Evolutionary conservation across 352 stramenopile species (phyloP).

Genomic region (Phytophthora crassamura): DNA sequence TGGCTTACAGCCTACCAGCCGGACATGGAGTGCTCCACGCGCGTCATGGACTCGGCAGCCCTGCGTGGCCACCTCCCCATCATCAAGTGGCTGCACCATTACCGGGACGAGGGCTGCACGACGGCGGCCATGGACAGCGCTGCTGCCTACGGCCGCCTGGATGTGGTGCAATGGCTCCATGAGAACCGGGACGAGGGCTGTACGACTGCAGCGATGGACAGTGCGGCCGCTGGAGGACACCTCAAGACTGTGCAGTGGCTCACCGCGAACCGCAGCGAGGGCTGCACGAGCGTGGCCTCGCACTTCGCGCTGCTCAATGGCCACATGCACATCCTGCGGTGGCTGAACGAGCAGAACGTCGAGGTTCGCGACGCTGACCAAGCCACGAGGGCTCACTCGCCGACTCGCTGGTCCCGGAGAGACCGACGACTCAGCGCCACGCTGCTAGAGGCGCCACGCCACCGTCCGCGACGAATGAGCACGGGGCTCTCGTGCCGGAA

Average conservation of each 20-base stretch:
- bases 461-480: constrained; percentile 40
- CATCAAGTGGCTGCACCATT: constrained; percentile 75
- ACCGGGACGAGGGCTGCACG: constrained; percentile 75
- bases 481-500: constrained; percentile 32
- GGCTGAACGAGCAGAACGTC: constrained; percentile 62
- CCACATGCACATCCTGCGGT: constrained; percentile 67
- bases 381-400: background rate
- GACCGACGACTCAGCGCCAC: constrained; percentile 44
- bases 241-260: constrained; percentile 78
- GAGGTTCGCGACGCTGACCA: constrained; percentile 20
- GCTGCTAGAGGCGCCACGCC: constrained; percentile 34
- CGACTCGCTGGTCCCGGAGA: constrained; percentile 32
- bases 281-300: constrained; percentile 73
- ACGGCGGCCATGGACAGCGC: constrained; percentile 83
- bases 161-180: constrained; percentile 79
- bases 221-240: constrained; percentile 69
- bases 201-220: constrained; percentile 78
- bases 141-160: constrained; percentile 70
- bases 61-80: constrained; percentile 70
- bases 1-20: constrained; percentile 72
- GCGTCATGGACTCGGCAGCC: constrained; percentile 86
- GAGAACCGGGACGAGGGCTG: constrained; percentile 67
- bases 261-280: constrained; percentile 60
- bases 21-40: constrained; percentile 57
- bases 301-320: constrained; percentile 75